phyloP scores from a whole-genome alignment of 768 basidiomycete species.

The Xerocomus potaroensis region DNA sequence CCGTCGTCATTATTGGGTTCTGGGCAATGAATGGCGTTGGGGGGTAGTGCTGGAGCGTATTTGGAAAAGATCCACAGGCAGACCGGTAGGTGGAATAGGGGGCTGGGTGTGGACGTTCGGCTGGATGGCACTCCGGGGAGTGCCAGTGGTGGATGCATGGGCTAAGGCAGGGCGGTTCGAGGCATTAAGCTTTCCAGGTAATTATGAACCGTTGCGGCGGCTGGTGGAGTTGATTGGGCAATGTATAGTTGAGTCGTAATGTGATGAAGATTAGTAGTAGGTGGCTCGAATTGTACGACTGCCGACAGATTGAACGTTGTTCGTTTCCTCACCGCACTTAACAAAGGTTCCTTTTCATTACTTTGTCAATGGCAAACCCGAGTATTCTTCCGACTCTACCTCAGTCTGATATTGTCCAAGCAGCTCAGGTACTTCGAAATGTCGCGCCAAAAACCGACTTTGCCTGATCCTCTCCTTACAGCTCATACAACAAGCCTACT shows the following conservation, averaged over 20 bases:
- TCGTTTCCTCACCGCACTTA: not conserved
- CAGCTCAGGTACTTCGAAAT: constrained; percentile 47
- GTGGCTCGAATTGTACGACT: too few species aligned
- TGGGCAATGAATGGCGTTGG: constrained; percentile 55
- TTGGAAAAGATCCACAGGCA: constrained; percentile 42
- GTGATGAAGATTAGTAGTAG: not conserved
- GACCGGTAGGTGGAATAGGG: constrained; percentile 39
- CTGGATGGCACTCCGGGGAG: constrained; percentile 49
- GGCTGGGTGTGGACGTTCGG: constrained; percentile 51
- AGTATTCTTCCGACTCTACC: constrained; percentile 51
- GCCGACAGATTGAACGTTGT: not conserved
- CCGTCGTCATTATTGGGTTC: constrained; percentile 39
- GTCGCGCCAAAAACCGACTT: constrained; percentile 2
- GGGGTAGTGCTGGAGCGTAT: constrained; percentile 43
- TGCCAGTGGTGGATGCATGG: constrained; percentile 42
- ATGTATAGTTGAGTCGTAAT: not conserved
- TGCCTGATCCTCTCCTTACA: constrained; percentile 26
- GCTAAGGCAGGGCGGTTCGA: constrained; percentile 16
- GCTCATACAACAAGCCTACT: constrained; percentile 69
- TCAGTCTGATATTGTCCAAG: constrained; percentile 51
- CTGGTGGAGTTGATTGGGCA: constrained; percentile 25
- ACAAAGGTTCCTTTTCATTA: not conserved
- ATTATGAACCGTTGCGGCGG: constrained; percentile 4
- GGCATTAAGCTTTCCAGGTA: constrained; percentile 7
- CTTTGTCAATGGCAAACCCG: constrained; percentile 18